Base-by-base conservation (phyloP, 257 asterid genomes). In the Penstemon davidsonii region DNA sequence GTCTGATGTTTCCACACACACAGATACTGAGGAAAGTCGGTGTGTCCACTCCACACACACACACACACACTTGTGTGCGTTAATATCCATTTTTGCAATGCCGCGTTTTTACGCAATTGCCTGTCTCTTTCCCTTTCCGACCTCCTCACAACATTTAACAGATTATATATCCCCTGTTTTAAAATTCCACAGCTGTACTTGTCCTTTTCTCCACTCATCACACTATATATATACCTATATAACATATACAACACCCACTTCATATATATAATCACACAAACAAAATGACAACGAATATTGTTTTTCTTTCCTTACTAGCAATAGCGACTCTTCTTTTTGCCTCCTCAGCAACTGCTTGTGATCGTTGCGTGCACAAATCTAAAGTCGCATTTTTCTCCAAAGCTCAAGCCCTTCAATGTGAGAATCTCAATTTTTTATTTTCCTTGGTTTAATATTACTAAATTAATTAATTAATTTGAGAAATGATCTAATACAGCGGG, bases 281-380 rank as follows among this genome's bases (percentile, higher is more conserved):
- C 46, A 39, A 56, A 25, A 46, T 25, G 50, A 37, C 50, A 13
- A 50, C 53, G 60, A 70, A 59, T 11, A 71, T 19, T 55, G 47
- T 64, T 38, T 55, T 67, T 41, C 44, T 75, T 58, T 37, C 54
- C 71, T 67, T 80, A 1, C 42, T 64, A 25, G 33, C 33, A 25
- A 2, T 2, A 25, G 2, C 33, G 36, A 25, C 77, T 75, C 52
- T 79, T 5, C 70, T 82, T 69, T 11, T 83, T 3, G 63, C 77
- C 65, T 83, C 96, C 6, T 76, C 80, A 9, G 85, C 79, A 9
- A 55, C 77, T 7, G 91, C 92, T 40, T 89, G 96, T 40, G 95
- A 86, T 74, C 91, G 88, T 67, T 92, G 96, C 56, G 67, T 79
- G 1, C 91, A 82, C 54, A 78, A 55, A 64, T 61, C 86, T 42